phyloP scores from a whole-genome alignment of 352 stramenopile genomes.

The Globisporangium middletonii region DNA sequence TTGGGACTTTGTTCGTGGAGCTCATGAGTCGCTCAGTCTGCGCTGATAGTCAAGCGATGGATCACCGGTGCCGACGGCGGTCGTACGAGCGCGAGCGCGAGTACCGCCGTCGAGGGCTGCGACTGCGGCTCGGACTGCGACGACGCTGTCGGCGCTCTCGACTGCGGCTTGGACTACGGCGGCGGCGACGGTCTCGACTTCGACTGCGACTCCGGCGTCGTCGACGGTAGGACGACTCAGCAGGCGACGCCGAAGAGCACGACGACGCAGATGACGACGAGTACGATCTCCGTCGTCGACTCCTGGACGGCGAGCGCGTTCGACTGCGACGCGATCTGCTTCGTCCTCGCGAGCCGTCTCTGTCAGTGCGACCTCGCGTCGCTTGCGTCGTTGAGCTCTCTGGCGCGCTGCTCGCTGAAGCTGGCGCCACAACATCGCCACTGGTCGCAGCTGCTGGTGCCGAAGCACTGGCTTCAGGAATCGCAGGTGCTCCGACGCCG shows the following conservation, averaged over 20 bases:
- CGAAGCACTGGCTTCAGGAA: no score
- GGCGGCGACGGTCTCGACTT: conserved; percentile 10
- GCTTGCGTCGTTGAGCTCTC: no score
- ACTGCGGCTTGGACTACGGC: conserved; percentile 23
- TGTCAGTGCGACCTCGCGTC: background rate
- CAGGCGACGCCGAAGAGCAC: background rate
- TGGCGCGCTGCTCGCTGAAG: no score
- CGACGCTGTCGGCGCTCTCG: conserved; percentile 4
- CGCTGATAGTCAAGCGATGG: conserved; percentile 3
- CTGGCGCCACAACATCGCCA: no score
- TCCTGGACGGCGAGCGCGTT: background rate
- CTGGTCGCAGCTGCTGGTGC: no score
- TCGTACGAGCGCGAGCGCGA: conserved; percentile 22
- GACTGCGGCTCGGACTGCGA: conserved; percentile 5
- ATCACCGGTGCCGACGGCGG: conserved; percentile 13
- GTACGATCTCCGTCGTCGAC: conserved; percentile 1
- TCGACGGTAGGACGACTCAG: background rate
- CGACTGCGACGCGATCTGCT: background rate
- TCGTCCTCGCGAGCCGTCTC: background rate
- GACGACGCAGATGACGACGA: background rate
- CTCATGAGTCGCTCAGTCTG: background rate
- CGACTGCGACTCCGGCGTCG: conserved; percentile 13
- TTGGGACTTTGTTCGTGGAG: no score
- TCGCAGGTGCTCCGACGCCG: no score
- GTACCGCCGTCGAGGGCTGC: conserved; percentile 4